Evolutionary conservation across 2,329 filamentous ascomycete genomes (phyloP), one percentile per base, ranked within the genome.

Genomic region (Nothomitra cinnamomea): DNA sequence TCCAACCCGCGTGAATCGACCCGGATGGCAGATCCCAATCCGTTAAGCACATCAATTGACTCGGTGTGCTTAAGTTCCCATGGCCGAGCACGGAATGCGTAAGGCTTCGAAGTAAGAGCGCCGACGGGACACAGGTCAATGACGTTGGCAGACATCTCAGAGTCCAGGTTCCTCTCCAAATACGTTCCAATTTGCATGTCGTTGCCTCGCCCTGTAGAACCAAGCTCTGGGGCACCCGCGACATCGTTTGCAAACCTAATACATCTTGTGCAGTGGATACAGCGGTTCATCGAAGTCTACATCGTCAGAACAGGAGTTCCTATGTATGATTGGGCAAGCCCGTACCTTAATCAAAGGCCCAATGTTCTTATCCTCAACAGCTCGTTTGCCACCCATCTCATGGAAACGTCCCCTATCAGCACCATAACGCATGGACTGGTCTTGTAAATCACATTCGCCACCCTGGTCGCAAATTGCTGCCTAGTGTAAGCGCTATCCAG

Each of bases 291-390:
- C 51, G 92, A 98, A 2, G 92, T 98, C 80, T 75, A 57, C 35
- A 12, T 42, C 42, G 57, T 70, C 51, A 70, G 66, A 49, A 56
- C 12, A 35, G 41, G 36, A 35, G 53, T 40, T 24, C 24, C 21
- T 6, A 3, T 1, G 12, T 13, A 15, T 38, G 3, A 19, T 13
- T n/a, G 6, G 12, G 24, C 43, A 42, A 19, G 53, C 57, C 43
- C 60, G 41, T 61, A 74, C 70, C 70, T 98, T 98, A 72, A 98
- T 86, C 61, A 98, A 71, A 53, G 92, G 92, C 36, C 92, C 92
- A 64, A 98, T 95, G 70, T 98, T 96, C 79, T 98, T 98, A 71
- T 98, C 92, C 73, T 98, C 92, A 40, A 95, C 89, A 24, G 88
- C 92, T 74, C 92, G 86, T 79, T 98, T 98, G 71, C 92, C 92